A percentile compares a stretch with the other conserved stretches of the same genome.
These are phyloP conservation scores for Apiospora marii DNA, from an alignment of 2,329 filamentous ascomycete genomes.

Conservation along the genomic window DNA sequence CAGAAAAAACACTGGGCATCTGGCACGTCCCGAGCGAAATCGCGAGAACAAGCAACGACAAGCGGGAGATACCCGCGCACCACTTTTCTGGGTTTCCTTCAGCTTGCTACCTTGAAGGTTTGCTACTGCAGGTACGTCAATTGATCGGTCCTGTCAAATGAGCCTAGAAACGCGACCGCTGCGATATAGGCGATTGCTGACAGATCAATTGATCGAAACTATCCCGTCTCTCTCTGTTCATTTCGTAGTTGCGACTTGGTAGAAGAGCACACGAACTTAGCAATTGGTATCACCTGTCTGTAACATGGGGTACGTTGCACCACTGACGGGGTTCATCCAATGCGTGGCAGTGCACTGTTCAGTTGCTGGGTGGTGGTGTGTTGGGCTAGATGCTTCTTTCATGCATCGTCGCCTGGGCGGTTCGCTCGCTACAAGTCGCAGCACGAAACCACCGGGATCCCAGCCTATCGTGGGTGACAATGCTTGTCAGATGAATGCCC, in stretches of 20 bases:
- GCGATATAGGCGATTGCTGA: background rate
- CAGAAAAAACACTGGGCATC: background rate
- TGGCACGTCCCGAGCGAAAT: background rate
- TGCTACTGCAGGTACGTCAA: background rate
- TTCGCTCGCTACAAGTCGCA: background rate
- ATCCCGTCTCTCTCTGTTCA: background rate
- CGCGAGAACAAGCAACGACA: background rate
- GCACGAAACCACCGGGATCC: background rate
- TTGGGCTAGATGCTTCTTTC: background rate
- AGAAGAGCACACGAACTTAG: too few species aligned
- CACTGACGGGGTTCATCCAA: background rate
- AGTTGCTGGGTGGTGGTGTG: background rate
- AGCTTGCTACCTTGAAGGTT: background rate
- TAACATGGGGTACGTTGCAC: background rate
- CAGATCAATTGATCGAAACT: background rate
- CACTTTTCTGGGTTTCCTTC: background rate
- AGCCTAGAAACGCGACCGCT: background rate
- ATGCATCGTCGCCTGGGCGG: background rate
- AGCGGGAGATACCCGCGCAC: background rate
- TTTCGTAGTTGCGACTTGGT: too few species aligned
- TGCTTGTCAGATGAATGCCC: background rate
- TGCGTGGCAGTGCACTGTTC: conserved; percentile 1
- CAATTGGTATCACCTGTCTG: background rate
- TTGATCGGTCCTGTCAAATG: background rate
- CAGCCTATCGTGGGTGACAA: background rate